Evolutionary conservation across 1,284 basidiomycete genomes (phyloP), one percentile per base, ranked within the genome.

Genomic region (Moesziomyces parantarcticus): DNA sequence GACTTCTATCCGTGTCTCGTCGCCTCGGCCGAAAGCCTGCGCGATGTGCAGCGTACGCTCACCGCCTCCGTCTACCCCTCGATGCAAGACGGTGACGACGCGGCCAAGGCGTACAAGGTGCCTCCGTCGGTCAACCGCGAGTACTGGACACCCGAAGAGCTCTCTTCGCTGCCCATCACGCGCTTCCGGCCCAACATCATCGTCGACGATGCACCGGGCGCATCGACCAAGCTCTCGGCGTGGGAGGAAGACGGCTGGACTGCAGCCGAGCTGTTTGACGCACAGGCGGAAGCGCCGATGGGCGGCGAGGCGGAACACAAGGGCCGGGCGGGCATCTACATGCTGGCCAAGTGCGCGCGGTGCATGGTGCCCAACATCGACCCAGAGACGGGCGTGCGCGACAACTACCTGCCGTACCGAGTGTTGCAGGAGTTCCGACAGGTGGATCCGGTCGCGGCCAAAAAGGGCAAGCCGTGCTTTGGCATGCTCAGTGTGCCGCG

Each of bases 161-260:
- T 77, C 16, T 63, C 61, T 11, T 43, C 50, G 1, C 63, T 80
- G 1, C 58, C 67, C 32, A 80, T 80, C 47, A 66, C 65, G 3
- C 68, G 79, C 2, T 81, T 79, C 60, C 56, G 79, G 3, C 77
- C 77, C 51, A 81, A 81, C 63, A 77, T 81, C 50, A 56, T 79
- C 49, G 39, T 81, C 52, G 63, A 69, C n/a, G 50, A 69, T 16
- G 51, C 69, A 1, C 44, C 56, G 21, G 21, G 29, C 13, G 46
- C 60, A 18, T 32, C 22, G 2, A 44, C 54, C 14, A 41, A 44
- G 6, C 70, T 79, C 26, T 60, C 47, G 8, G 59, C 77, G 1
- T 81, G 78, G 74, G 79, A 81, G 46, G 79, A 81, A 52, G 79
- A 81, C 51, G 64, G 59, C 21, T 81, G 76, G 70, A 75, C 68